A percentile compares a stretch with the other conserved stretches of the same genome.
phyloP scores from a whole-genome alignment of 768 basidiomycete species.

The Naematelia encephala region DNA sequence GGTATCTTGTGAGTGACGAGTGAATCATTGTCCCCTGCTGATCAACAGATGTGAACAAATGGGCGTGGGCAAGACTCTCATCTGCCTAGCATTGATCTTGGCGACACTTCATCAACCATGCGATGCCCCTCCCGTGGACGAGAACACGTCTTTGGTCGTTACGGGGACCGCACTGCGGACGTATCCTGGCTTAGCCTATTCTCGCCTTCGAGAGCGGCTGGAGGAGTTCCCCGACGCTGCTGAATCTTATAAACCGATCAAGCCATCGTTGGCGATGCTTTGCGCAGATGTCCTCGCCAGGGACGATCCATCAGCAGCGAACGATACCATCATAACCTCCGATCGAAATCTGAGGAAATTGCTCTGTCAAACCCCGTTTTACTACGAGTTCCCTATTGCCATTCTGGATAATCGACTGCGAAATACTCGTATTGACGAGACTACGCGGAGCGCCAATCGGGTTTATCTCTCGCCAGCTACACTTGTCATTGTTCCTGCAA shows the following conservation, averaged over 20 bases:
- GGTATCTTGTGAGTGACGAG: slow-evolving; percentile 22
- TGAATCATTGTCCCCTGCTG: neutral
- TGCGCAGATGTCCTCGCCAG: slow-evolving; percentile 22
- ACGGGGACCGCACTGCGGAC: neutral
- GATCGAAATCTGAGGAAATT: neutral
- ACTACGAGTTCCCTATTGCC: slow-evolving; percentile 24
- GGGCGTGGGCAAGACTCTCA: slow-evolving; percentile 47
- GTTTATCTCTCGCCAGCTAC: slow-evolving; percentile 65
- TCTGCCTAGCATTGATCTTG: slow-evolving; percentile 41
- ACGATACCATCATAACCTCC: neutral
- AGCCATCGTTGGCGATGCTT: slow-evolving; percentile 24
- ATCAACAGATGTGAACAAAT: slow-evolving; percentile 36
- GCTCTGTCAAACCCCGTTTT: slow-evolving; percentile 13
- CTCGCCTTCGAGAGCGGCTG: neutral
- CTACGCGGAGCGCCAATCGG: neutral
- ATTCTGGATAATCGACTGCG: slow-evolving; percentile 14
- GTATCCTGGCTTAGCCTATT: neutral
- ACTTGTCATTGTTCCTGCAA: slow-evolving; percentile 69
- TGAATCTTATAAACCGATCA: neutral
- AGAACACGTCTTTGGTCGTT: neutral
- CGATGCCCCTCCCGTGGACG: neutral
- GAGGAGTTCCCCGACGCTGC: neutral
- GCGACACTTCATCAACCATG: slow-evolving; percentile 22
- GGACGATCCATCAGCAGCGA: slow-evolving; percentile 20
- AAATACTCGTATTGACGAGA: slow-evolving; percentile 4